Evolutionary conservation across 768 basidiomycete genomes (phyloP).

Genomic region (Agrocybe praecox): DNA sequence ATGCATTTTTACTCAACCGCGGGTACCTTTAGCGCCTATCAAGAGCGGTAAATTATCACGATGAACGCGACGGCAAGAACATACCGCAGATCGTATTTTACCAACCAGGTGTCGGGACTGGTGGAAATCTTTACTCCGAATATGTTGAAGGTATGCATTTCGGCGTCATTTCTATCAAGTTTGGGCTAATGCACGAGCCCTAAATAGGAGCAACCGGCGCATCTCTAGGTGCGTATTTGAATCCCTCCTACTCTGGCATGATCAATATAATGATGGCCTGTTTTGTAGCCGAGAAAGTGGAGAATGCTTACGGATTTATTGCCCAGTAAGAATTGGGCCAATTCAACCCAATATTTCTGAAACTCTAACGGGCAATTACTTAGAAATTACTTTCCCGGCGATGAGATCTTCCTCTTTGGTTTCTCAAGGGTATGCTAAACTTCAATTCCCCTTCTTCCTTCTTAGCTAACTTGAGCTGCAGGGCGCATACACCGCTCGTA

Average conservation of each 20-base stretch:
- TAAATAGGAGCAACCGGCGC: slow-evolving; percentile 61
- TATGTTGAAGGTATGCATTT: slow-evolving; percentile 55
- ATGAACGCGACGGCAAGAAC: slow-evolving; percentile 40
- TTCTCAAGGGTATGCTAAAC: slow-evolving; percentile 61
- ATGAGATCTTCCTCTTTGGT: slow-evolving; percentile 82
- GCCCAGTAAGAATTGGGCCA: slow-evolving; percentile 57
- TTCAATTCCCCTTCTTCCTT: background rate
- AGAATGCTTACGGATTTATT: slow-evolving; percentile 81
- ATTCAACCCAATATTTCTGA: background rate
- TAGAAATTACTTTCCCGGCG: slow-evolving; percentile 72
- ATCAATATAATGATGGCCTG: slow-evolving; percentile 3
- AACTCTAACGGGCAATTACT: background rate
- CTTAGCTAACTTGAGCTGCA: slow-evolving; percentile 23
- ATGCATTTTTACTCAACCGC: background rate
- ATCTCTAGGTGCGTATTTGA: slow-evolving; percentile 49
- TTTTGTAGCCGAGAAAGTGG: slow-evolving; percentile 63
- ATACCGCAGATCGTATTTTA: slow-evolving; percentile 68
- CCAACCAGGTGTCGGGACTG: slow-evolving; percentile 63
- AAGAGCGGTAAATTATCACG: slow-evolving; percentile 52
- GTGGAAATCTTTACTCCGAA: slow-evolving; percentile 56
- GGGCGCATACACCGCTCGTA: slow-evolving; percentile 79
- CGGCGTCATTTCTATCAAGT: background rate
- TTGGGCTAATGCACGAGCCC: background rate
- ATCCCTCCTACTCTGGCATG: background rate
- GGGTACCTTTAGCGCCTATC: slow-evolving; percentile 47